These are phyloP conservation scores for Zymoseptoria ardabiliae DNA, from an alignment of 2,329 filamentous ascomycete genomes.

Conservation along the genomic window DNA sequence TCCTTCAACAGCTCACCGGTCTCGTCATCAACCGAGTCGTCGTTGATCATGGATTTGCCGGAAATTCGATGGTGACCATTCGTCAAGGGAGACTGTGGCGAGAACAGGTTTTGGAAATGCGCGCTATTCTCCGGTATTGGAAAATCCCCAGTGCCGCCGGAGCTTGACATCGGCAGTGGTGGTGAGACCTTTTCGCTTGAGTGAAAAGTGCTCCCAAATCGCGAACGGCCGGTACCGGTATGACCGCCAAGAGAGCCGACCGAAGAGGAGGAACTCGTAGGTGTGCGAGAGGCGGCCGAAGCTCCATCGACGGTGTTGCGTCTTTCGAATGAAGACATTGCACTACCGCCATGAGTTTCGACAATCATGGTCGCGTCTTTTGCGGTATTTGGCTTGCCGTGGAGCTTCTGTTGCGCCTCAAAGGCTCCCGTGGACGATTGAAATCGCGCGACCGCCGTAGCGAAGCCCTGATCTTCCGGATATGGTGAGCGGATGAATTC, in stretches of 20 bases:
- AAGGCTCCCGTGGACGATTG: slow-evolving; percentile 49
- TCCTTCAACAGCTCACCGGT: slow-evolving; percentile 66
- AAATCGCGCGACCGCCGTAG: slow-evolving; percentile 54
- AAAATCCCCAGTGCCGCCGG: slow-evolving; percentile 50
- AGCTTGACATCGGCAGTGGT: slow-evolving; percentile 40
- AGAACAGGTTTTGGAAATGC: slow-evolving; percentile 59
- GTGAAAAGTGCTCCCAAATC: slow-evolving; percentile 58
- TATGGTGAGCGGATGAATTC: slow-evolving; percentile 50
- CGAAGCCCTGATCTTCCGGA: slow-evolving; percentile 50
- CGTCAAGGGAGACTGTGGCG: slow-evolving; percentile 64
- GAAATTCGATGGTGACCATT: slow-evolving; percentile 55
- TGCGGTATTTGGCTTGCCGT: slow-evolving; percentile 56
- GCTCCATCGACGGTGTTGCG: slow-evolving; percentile 50
- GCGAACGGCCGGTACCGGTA: slow-evolving; percentile 34
- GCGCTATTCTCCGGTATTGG: slow-evolving; percentile 49
- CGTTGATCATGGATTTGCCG: slow-evolving; percentile 66
- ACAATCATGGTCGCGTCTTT: slow-evolving; percentile 53
- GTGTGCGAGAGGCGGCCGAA: slow-evolving; percentile 31
- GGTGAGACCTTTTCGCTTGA: slow-evolving; percentile 56
- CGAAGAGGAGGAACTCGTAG: slow-evolving; percentile 41
- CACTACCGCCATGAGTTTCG: slow-evolving; percentile 43
- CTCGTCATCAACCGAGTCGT: slow-evolving; percentile 63
- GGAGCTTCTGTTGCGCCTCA: slow-evolving; percentile 51
- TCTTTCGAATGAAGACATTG: slow-evolving; percentile 15
- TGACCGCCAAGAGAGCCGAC: slow-evolving; percentile 35